Percentiles rank a stretch among this genome's conserved stretches.
phyloP scores from a whole-genome alignment of 1,284 basidiomycete species.

The Heliocybe sulcata region DNA sequence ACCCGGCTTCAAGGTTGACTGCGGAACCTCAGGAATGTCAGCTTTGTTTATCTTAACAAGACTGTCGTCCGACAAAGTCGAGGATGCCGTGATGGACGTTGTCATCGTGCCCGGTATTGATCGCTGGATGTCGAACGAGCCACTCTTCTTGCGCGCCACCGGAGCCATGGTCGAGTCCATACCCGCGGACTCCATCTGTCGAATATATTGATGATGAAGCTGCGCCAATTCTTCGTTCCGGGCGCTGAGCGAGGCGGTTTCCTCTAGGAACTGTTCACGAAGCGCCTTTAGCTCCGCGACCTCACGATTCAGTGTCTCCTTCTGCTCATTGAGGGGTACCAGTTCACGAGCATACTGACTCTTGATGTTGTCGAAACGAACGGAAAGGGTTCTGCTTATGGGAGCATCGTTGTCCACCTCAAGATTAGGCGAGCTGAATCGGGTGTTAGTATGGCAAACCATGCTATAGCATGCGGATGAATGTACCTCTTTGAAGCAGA shows the following conservation, averaged over 20 bases:
- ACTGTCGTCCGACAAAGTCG: slow-evolving; percentile 21
- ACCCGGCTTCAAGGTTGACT: slow-evolving; percentile 30
- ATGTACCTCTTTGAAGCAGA: slow-evolving; percentile 63
- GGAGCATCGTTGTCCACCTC: slow-evolving; percentile 31
- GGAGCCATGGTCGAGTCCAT: slow-evolving; percentile 20
- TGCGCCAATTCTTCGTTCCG: slow-evolving; percentile 91
- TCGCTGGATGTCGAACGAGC: slow-evolving; percentile 27
- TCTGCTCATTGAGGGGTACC: slow-evolving; percentile 75
- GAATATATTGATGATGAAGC: slow-evolving; percentile 73
- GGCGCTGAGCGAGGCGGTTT: slow-evolving; percentile 84
- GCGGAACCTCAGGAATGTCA: slow-evolving; percentile 23
- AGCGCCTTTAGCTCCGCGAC: slow-evolving; percentile 84
- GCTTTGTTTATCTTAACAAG: slow-evolving; percentile 23
- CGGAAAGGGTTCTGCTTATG: slow-evolving; percentile 72
- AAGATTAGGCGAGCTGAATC: slow-evolving; percentile 12
- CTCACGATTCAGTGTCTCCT: slow-evolving; percentile 76
- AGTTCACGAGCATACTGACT: slow-evolving; percentile 85
- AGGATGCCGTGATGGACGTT: slow-evolving; percentile 9
- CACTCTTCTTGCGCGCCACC: slow-evolving; percentile 20
- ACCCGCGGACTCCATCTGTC: slow-evolving; percentile 54
- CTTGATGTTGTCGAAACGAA: slow-evolving; percentile 87
- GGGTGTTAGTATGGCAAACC: slow-evolving; percentile 5
- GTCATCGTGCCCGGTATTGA: slow-evolving; percentile 18
- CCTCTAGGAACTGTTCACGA: slow-evolving; percentile 83
- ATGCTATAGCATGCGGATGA: slow-evolving; percentile 1